These are phyloP conservation scores for Colletotrichum sp. DNA, from an alignment of 2,329 filamentous ascomycete species.

Conservation along the genomic window DNA sequence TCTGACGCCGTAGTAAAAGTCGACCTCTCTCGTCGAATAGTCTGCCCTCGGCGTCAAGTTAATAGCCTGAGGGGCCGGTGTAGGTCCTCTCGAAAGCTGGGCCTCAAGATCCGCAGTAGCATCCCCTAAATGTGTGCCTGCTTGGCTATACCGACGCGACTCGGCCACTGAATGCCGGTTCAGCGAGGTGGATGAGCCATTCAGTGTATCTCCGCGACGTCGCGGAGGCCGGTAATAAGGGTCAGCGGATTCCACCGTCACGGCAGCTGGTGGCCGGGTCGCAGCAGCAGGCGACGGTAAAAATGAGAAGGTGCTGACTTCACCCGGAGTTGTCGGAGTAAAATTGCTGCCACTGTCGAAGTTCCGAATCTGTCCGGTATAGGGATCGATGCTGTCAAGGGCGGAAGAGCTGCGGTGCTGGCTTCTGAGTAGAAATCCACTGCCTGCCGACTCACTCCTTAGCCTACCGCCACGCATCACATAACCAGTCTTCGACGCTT, in stretches of 20 bases:
- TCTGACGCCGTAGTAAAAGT: constrained; percentile 94
- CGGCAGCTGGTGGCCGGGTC: constrained; percentile 46
- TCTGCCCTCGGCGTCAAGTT: constrained; percentile 71
- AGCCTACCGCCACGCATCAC: constrained; percentile 57
- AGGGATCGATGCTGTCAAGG: constrained; percentile 55
- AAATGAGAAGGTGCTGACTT: constrained; percentile 75
- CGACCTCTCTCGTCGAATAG: constrained; percentile 92
- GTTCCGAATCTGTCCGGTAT: constrained; percentile 49
- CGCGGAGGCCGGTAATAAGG: constrained; percentile 90
- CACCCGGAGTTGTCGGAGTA: constrained; percentile 75
- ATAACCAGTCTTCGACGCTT: constrained; percentile 67
- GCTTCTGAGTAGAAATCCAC: constrained; percentile 47
- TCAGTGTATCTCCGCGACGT: constrained; percentile 67
- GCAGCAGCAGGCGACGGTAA: constrained; percentile 60
- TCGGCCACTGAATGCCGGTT: constrained; percentile 35
- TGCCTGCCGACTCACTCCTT: constrained; percentile 66
- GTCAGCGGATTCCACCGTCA: constrained; percentile 62
- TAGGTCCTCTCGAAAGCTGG: constrained; percentile 46
- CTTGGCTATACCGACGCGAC: constrained; percentile 42
- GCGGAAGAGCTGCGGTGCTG: constrained; percentile 60
- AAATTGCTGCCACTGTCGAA: constrained; percentile 67
- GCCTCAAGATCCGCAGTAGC: constrained; percentile 41
- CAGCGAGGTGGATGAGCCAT: constrained; percentile 36
- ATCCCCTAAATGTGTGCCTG: constrained; percentile 36
- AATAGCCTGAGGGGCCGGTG: constrained; percentile 45